phyloP scores from a whole-genome alignment of 23 red algal genomes.

The Gracilaria caudata region DNA sequence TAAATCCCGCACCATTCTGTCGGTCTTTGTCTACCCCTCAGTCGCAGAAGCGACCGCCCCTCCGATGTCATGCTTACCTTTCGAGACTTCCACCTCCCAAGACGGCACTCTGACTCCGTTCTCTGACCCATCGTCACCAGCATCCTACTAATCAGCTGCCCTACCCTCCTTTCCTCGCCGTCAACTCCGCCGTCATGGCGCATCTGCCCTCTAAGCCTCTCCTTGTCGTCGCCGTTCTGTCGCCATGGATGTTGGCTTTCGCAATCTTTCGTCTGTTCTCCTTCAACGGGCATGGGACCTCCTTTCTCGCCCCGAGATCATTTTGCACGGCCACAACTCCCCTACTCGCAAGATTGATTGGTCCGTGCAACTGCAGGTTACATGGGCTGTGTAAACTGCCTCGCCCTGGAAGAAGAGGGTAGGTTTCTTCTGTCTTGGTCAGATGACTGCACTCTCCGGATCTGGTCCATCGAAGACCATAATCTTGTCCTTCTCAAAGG shows the following conservation, averaged over 20 bases:
- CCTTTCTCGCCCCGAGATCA: neutral
- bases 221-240: neutral
- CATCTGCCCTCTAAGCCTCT: neutral
- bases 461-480: conserved; percentile 53
- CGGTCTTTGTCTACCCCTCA: neutral
- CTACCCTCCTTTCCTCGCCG: neutral
- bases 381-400: conserved; percentile 79
- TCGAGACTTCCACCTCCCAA: neutral
- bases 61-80: neutral
- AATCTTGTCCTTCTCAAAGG: neutral
- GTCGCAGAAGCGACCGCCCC: neutral
- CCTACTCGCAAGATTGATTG: conserved; percentile 26
- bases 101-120: neutral
- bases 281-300: conserved; percentile 17
- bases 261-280: conserved; percentile 19
- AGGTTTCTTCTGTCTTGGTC: conserved; percentile 68
- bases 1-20: conserved; percentile 6
- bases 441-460: conserved; percentile 72
- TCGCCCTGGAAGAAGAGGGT: conserved; percentile 52
- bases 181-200: neutral
- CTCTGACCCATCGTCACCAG: neutral
- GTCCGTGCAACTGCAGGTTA: conserved; percentile 43
- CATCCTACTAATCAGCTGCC: neutral
- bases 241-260: conserved; percentile 25
- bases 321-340: conserved; percentile 56